Percentiles rank a stretch among this genome's conserved stretches.
These are phyloP conservation scores for Castanea sativa DNA, from an alignment of 306 rosid species.

Conservation along the genomic window DNA sequence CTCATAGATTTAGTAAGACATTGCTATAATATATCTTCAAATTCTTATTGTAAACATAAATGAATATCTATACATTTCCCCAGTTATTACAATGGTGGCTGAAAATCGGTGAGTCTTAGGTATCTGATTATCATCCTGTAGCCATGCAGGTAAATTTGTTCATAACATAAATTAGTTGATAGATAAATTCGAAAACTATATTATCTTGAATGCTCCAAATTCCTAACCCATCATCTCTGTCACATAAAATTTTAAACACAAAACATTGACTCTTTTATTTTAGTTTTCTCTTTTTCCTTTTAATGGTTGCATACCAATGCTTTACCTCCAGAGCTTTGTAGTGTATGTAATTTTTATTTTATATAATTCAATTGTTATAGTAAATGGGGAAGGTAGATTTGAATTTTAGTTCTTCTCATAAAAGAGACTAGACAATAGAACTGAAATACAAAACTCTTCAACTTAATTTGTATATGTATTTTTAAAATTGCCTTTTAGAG, in stretches of 20 bases:
- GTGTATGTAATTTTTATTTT: too few relatives aligned
- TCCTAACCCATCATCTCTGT: neutral
- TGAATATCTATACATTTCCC: neutral
- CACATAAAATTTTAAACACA: neutral
- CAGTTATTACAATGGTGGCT: neutral
- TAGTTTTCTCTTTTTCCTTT: neutral
- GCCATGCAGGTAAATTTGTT: too few relatives aligned
- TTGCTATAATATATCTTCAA: neutral
- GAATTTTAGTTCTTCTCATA: too few relatives aligned
- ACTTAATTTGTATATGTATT: too few relatives aligned
- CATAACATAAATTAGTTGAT: too few relatives aligned
- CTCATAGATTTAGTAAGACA: neutral
- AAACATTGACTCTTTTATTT: neutral
- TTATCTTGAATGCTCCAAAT: neutral
- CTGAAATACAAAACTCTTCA: too few relatives aligned
- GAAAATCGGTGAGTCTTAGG: neutral
- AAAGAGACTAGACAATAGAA: too few relatives aligned
- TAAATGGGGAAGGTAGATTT: too few relatives aligned
- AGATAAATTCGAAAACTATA: neutral
- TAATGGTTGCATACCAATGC: neutral
- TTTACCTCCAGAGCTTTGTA: too few relatives aligned
- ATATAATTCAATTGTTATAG: too few relatives aligned
- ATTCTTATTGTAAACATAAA: neutral
- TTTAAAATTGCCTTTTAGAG: too few relatives aligned
- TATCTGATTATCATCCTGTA: too few relatives aligned